Conservation (phyloP, 169 alveolate genomes). For the Blepharisma undulans region DNA sequence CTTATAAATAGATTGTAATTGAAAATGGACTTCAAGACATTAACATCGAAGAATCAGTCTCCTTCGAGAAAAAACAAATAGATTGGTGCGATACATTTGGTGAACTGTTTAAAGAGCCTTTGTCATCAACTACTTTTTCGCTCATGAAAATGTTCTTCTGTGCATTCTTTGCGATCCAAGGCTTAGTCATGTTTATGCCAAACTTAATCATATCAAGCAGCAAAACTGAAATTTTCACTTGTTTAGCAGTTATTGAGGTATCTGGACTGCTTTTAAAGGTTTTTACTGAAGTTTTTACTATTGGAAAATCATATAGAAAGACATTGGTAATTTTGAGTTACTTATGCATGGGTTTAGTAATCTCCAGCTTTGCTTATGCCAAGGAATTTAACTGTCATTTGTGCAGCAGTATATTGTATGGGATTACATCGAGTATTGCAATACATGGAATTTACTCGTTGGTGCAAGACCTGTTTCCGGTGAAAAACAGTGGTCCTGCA, state of each 20-base stretch:
- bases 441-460: neutral
- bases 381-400: neutral
- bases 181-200: neutral
- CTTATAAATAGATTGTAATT: neutral
- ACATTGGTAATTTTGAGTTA: neutral
- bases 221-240: neutral
- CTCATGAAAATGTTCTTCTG: neutral
- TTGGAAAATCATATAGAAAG: neutral
- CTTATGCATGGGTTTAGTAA: neutral
- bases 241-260: neutral
- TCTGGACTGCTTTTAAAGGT: neutral
- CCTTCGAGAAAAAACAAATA: neutral
- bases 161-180: neutral
- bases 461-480: neutral
- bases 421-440: neutral
- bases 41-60: neutral
- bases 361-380: neutral
- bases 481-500: neutral
- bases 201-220: neutral
- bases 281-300: neutral
- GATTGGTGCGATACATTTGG: neutral
- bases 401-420: neutral
- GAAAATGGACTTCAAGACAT: neutral
- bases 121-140: neutral
- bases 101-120: neutral